Conservation (phyloP, 805 yeast genomes). For the Yarrowia sp. region DNA sequence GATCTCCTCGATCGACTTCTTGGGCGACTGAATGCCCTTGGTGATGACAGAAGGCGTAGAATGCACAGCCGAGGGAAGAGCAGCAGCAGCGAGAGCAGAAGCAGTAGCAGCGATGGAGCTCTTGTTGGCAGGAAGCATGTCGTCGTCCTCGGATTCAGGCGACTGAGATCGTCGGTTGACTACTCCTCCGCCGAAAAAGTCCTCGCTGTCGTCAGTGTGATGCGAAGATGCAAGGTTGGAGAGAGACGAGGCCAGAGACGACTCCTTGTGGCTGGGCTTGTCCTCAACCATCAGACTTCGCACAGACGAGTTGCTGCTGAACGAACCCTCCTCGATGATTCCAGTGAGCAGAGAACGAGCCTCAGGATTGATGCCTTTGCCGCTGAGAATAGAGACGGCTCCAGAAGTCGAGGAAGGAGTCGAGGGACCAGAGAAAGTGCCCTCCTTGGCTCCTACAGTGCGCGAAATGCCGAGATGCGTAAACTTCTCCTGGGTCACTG, state of each 20-base stretch:
- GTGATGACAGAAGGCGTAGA: background rate
- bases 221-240: background rate
- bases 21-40: background rate
- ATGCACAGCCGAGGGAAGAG: background rate
- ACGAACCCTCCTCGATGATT: constrained; percentile 18
- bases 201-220: constrained; percentile 15
- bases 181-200: constrained; percentile 7
- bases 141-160: background rate
- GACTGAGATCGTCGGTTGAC: background rate
- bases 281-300: constrained; percentile 3
- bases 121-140: background rate
- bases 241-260: background rate
- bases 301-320: constrained; percentile 20
- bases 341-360: constrained; percentile 14
- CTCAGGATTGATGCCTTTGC: constrained; percentile 11
- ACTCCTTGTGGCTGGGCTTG: background rate
- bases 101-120: background rate
- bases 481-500: background rate
- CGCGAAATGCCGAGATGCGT: constrained; percentile 11
- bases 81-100: background rate
- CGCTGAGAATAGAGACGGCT: background rate
- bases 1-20: background rate
- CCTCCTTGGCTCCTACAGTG: background rate
- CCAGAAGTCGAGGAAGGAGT: background rate
- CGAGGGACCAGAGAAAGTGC: background rate